These are phyloP conservation scores for Rhizopus microsporus DNA, from an alignment of 371 early-diverging fungal species.

Conservation along the genomic window DNA sequence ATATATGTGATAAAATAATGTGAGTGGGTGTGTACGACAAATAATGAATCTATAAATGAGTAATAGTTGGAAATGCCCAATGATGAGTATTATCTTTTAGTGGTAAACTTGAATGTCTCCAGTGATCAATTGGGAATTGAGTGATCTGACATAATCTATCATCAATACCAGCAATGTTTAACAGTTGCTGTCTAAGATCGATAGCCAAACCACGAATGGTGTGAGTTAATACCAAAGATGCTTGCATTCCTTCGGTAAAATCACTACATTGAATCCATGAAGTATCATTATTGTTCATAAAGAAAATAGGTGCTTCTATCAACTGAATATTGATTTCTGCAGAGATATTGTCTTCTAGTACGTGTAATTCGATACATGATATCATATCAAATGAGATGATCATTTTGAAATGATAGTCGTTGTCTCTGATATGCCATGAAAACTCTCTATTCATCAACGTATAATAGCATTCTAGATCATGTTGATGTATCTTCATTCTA, in stretches of 20 bases:
- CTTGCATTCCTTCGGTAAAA: slow-evolving; percentile 79
- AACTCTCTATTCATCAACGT: slow-evolving; percentile 55
- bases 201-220: slow-evolving; percentile 61
- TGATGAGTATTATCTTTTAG: slow-evolving; percentile 6
- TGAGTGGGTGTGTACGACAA: too few species aligned
- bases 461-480: slow-evolving; percentile 66
- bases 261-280: slow-evolving; percentile 74
- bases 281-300: slow-evolving; percentile 48
- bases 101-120: slow-evolving; percentile 48
- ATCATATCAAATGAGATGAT: slow-evolving; percentile 50
- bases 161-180: slow-evolving; percentile 35
- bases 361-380: slow-evolving; percentile 28
- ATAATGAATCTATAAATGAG: too few species aligned
- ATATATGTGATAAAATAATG: too few species aligned
- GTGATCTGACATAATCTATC: slow-evolving; percentile 38
- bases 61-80: not conserved
- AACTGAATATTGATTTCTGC: slow-evolving; percentile 64
- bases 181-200: slow-evolving; percentile 53
- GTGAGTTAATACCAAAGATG: slow-evolving; percentile 63
- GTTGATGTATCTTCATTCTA: slow-evolving; percentile 61
- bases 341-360: slow-evolving; percentile 42
- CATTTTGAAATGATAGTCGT: slow-evolving; percentile 73
- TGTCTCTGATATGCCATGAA: slow-evolving; percentile 72
- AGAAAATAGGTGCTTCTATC: slow-evolving; percentile 63
- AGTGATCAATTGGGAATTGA: slow-evolving; percentile 27